Base-by-base conservation (phyloP, 306 rosid genomes). In the Pyrus bretschneideri region DNA sequence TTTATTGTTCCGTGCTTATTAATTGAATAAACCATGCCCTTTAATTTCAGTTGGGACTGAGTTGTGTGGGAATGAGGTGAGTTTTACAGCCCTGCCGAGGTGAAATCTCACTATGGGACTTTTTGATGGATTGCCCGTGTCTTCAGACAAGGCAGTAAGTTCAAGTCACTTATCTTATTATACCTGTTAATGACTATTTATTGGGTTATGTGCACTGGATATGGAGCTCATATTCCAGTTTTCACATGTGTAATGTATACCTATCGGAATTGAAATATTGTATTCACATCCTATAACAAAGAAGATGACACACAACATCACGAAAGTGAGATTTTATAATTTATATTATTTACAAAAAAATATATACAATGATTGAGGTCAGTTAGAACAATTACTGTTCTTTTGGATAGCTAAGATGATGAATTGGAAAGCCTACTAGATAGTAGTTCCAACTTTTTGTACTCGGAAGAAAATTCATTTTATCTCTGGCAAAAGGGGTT, bases 51-150 rank as follows among this genome's bases (percentile, higher is more conserved):
- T 76, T 67, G 74, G 78, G 78, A 74, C 74, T 33, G 76, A 8
- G 81, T 70, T 70, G 71, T 73, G 71, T 69, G 64, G n/a, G 87
- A 66, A 78, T 68, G 84, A 85, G 72, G 58, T 82, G 76, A 79
- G 82, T 79, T 81, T 74, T 70, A 81, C 78, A 75, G 86, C 73
- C 81, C 81, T 10, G 61, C 80, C 71, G 66, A 78, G 84, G 82
- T 73, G 40, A 81, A 85, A 80, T 74, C 80, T 78, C 78, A 75
- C 70, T 72, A 96, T 96, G 99, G 99, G 98, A 78, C 69, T 89
- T 82, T 96, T 96, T 73, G 99, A 96, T 70, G 98, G 89, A 57
- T 85, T 96, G 81, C 98, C 99, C 3, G 80, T 96, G 77, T 89
- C 98, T 83, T 73, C 93, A 1, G 96, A 85, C 55, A 96, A 92